Percentiles rank a stretch among this genome's conserved stretches.
These are phyloP conservation scores for Boletus tylopilopsis DNA, from an alignment of 768 basidiomycete species.

Conservation along the genomic window DNA sequence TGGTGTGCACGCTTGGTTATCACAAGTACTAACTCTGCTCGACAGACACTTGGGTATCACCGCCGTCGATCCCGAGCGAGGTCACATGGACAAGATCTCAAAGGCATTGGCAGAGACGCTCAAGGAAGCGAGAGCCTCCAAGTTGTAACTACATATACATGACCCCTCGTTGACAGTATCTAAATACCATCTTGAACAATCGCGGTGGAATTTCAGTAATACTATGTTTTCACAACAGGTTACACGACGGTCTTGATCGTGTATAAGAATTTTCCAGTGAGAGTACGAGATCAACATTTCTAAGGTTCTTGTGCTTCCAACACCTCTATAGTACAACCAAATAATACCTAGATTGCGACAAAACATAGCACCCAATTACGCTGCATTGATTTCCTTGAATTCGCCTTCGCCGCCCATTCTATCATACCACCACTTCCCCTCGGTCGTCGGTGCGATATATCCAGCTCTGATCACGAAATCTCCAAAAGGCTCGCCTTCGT, in stretches of 20 bases:
- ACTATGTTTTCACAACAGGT: too few relatives aligned
- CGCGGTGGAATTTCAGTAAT: too few relatives aligned
- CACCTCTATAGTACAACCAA: too few relatives aligned
- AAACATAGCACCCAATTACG: constrained; percentile 2
- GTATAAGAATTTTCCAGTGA: too few relatives aligned
- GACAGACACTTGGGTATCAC: constrained; percentile 85
- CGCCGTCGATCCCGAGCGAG: constrained; percentile 65
- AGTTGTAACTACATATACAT: background rate
- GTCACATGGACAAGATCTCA: constrained; percentile 74
- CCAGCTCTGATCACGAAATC: constrained; percentile 93
- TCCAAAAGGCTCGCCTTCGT: constrained; percentile 88
- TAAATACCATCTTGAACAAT: too few relatives aligned
- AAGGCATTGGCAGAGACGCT: constrained; percentile 59
- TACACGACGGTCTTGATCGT: too few relatives aligned
- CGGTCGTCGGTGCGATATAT: constrained; percentile 81
- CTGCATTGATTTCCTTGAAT: constrained; percentile 34
- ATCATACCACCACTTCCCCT: constrained; percentile 86
- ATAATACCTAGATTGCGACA: too few relatives aligned
- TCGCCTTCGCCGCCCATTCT: constrained; percentile 75
- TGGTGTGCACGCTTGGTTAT: background rate
- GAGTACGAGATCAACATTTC: too few relatives aligned
- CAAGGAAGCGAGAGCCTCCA: constrained; percentile 28
- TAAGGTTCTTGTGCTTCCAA: too few relatives aligned
- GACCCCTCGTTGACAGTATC: too few relatives aligned
- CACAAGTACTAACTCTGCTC: constrained; percentile 1